These are phyloP conservation scores for Apiotrichum veenhuisii DNA, from an alignment of 1,284 basidiomycete species.

Conservation along the genomic window DNA sequence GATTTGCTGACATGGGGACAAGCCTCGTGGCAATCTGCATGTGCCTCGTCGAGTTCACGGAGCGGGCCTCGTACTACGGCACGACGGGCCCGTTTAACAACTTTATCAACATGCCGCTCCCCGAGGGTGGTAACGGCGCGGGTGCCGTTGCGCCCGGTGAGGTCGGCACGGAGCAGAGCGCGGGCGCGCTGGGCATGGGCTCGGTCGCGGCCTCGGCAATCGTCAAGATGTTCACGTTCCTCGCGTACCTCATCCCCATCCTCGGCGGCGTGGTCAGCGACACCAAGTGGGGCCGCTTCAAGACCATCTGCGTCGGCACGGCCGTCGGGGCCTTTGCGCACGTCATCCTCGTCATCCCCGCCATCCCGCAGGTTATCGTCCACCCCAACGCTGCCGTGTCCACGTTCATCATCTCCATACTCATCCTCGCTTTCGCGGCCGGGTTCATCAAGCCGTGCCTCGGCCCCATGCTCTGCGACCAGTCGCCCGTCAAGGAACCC, in stretches of 20 bases:
- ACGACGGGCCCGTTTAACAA: constrained; percentile 16
- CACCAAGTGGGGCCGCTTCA: constrained; percentile 65
- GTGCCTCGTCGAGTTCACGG: constrained; percentile 47
- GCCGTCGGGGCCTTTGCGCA: constrained; percentile 41
- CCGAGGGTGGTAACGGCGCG: constrained; percentile 58
- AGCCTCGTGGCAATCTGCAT: constrained; percentile 31
- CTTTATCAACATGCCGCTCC: constrained; percentile 53
- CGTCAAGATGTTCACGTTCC: constrained; percentile 34
- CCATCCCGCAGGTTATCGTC: constrained; percentile 43
- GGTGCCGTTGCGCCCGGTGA: constrained; percentile 68
- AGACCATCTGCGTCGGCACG: constrained; percentile 59
- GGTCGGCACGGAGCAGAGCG: constrained; percentile 55
- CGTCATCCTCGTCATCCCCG: constrained; percentile 41
- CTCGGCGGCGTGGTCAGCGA: constrained; percentile 58
- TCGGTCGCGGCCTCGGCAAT: constrained; percentile 30
- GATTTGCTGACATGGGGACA: not conserved
- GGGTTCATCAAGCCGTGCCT: constrained; percentile 50
- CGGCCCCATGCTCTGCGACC: constrained; percentile 47
- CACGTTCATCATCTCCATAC: constrained; percentile 46
- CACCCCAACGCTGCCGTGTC: constrained; percentile 22
- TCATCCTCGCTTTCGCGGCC: constrained; percentile 46
- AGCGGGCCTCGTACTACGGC: constrained; percentile 32
- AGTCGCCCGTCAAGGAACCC: constrained; percentile 42
- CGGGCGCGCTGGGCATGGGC: constrained; percentile 53
- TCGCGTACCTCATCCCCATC: constrained; percentile 39